phyloP scores from a whole-genome alignment of 2,329 filamentous ascomycete genomes.

The Ophiostoma perfectum region DNA sequence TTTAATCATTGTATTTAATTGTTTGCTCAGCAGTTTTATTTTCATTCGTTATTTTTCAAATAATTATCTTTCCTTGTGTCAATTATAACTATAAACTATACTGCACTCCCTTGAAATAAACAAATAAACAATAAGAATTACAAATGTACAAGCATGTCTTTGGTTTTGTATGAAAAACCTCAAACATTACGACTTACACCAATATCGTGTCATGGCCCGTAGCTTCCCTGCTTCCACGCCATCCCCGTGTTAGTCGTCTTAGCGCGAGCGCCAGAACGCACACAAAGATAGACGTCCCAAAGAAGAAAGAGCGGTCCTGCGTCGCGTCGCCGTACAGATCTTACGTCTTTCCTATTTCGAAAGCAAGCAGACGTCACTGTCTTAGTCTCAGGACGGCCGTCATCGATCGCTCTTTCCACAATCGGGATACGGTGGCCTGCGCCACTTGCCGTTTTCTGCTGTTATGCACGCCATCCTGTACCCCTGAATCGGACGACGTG shows the following conservation, averaged over 20 bases:
- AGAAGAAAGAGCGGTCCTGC: not conserved
- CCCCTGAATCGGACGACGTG: slow-evolving; percentile 6
- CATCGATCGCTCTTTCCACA: slow-evolving; percentile 6
- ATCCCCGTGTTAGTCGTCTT: slow-evolving; percentile 14
- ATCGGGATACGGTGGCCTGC: not conserved
- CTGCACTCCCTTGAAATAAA: too few relatives aligned
- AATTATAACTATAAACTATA: too few relatives aligned
- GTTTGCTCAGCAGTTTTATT: too few relatives aligned
- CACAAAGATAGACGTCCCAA: slow-evolving; percentile 1
- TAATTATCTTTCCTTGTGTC: too few relatives aligned
- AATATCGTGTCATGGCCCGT: not conserved
- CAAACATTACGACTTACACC: not conserved
- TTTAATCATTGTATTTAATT: too few relatives aligned
- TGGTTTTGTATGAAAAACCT: not conserved
- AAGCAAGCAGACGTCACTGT: not conserved
- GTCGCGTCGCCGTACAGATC: not conserved
- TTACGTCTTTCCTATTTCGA: not conserved
- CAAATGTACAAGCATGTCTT: not conserved
- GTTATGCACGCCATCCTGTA: slow-evolving; percentile 13
- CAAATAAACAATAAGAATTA: too few relatives aligned
- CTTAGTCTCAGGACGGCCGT: not conserved
- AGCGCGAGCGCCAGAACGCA: slow-evolving; percentile 1
- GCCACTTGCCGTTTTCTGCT: slow-evolving; percentile 13
- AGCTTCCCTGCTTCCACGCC: slow-evolving; percentile 7
- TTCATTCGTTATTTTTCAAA: too few relatives aligned